Conservation (phyloP, 2,329 filamentous ascomycete species). For the Penicillium sp. region DNA sequence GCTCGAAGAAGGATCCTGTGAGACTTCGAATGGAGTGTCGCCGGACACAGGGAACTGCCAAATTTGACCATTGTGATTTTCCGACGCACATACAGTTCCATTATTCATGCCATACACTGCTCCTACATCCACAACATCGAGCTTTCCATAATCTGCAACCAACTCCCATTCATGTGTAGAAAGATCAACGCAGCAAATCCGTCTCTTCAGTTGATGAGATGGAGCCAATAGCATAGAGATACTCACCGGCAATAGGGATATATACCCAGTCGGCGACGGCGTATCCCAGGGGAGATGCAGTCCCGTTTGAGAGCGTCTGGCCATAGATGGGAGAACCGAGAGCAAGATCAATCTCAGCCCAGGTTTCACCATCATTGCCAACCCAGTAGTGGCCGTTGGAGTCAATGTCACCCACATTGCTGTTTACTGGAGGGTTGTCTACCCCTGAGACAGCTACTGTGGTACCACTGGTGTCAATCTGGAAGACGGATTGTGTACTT, state of each 20-base stretch:
- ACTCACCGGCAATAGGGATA: background rate
- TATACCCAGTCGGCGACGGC: slow-evolving; percentile 1
- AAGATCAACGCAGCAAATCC: background rate
- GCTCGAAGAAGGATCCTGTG: background rate
- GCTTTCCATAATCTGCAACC: background rate
- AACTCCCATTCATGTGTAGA: background rate
- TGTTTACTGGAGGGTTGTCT: background rate
- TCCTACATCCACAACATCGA: background rate
- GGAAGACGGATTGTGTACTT: background rate
- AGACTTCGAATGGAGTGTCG: background rate
- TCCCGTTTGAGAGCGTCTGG: background rate
- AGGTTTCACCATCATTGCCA: background rate
- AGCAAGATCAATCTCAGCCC: background rate
- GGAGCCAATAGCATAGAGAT: slow-evolving; percentile 1
- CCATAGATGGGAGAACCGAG: background rate
- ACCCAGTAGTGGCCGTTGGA: slow-evolving; percentile 1
- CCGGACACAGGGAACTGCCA: slow-evolving; percentile 5
- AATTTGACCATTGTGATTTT: slow-evolving; percentile 5
- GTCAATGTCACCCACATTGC: background rate
- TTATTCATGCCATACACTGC: slow-evolving; percentile 8
- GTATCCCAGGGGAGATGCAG: background rate
- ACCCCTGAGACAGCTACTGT: background rate
- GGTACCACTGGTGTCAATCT: background rate
- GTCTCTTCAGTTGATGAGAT: background rate
- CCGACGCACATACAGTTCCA: slow-evolving; percentile 1